phyloP scores from a whole-genome alignment of 2,329 filamentous ascomycete species.

The Aspergillus intermedius region DNA sequence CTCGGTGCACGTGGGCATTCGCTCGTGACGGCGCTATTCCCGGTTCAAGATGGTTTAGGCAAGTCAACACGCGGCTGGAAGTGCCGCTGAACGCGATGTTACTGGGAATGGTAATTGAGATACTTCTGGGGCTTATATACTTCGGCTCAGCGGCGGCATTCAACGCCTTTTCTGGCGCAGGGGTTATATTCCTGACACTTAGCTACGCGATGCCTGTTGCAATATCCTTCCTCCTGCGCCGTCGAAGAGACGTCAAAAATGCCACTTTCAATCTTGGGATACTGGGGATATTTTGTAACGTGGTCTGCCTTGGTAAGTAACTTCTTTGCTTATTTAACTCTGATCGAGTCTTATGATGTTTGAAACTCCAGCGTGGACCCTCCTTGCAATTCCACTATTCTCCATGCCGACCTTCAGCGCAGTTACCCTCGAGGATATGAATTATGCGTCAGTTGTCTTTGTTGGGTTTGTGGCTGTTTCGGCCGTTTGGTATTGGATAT shows the following conservation, averaged over 20 bases:
- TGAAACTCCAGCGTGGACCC: constrained; percentile 46
- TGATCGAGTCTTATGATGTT: neutral
- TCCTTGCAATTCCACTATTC: constrained; percentile 63
- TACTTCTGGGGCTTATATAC: constrained; percentile 65
- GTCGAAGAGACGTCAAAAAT: constrained; percentile 48
- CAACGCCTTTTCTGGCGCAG: constrained; percentile 69
- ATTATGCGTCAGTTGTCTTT: constrained; percentile 68
- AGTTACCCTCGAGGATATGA: constrained; percentile 54
- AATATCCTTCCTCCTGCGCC: constrained; percentile 50
- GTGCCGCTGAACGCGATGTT: constrained; percentile 62
- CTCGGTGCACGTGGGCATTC: constrained; percentile 65
- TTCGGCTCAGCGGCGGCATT: constrained; percentile 67
- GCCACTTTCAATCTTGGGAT: constrained; percentile 45
- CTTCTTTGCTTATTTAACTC: no score
- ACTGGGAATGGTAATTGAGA: constrained; percentile 60
- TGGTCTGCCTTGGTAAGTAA: constrained; percentile 53
- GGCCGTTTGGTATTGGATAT: constrained; percentile 58
- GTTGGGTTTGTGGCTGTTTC: constrained; percentile 57
- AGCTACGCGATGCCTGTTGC: constrained; percentile 62
- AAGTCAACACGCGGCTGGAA: constrained; percentile 55
- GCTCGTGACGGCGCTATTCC: constrained; percentile 65
- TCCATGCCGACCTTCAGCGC: constrained; percentile 50
- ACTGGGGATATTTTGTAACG: constrained; percentile 55
- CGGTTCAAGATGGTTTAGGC: constrained; percentile 55
- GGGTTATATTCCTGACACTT: constrained; percentile 65